Evolutionary conservation across 495 filamentous ascomycete species (phyloP).

Genomic region (Chaetomium fimeti): DNA sequence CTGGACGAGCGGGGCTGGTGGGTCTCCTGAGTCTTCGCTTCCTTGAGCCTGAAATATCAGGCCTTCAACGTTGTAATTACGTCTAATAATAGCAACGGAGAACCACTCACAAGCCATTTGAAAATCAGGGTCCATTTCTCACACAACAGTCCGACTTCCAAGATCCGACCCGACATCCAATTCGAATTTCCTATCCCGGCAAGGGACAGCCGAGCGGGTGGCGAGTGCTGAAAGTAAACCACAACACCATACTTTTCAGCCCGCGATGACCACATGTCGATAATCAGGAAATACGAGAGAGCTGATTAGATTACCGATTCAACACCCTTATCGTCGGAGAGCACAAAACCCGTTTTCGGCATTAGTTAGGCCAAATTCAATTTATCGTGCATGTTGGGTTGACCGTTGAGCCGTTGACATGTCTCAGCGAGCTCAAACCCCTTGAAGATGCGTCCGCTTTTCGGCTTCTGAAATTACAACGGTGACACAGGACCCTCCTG

Average conservation of each 20-base stretch:
- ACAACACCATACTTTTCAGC: conserved; percentile 8
- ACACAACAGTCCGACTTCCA: neutral
- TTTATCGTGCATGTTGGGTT: neutral
- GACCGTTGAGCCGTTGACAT: conserved; percentile 2
- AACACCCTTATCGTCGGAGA: neutral
- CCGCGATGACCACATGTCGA: neutral
- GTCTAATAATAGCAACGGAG: conserved; percentile 28
- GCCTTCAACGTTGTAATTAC: neutral
- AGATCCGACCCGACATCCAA: neutral
- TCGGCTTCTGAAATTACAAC: neutral
- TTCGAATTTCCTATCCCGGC: neutral
- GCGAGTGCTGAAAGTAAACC: conserved; percentile 19
- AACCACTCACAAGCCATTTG: neutral
- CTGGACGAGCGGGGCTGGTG: neutral
- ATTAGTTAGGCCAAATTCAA: neutral
- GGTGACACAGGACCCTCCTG: neutral
- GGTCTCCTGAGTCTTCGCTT: no score
- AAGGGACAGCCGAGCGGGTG: neutral
- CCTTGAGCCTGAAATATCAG: conserved; percentile 12
- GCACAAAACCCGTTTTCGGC: conserved; percentile 5
- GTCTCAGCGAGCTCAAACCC: neutral
- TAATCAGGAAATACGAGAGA: neutral
- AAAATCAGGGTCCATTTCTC: conserved; percentile 1
- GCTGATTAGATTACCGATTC: neutral
- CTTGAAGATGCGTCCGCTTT: neutral